Percentiles rank a stretch among this genome's conserved stretches.
phyloP scores from a whole-genome alignment of 768 basidiomycete species.

The Amanita muscaria region DNA sequence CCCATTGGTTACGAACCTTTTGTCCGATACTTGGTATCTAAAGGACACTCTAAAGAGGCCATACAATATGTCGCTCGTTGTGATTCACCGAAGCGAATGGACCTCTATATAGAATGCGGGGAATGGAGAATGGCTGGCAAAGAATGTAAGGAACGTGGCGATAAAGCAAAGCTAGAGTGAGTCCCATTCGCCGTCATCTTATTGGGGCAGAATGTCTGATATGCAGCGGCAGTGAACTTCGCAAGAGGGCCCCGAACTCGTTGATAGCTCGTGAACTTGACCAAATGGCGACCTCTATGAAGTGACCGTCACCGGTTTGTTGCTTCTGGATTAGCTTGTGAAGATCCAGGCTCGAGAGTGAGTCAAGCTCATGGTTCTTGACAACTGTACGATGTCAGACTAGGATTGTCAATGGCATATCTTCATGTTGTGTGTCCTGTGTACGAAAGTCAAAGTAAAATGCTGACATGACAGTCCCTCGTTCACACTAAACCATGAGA shows the following conservation, averaged over 20 bases:
- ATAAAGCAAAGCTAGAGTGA: slow-evolving; percentile 79
- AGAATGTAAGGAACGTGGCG: slow-evolving; percentile 84
- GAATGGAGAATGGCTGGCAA: slow-evolving; percentile 86
- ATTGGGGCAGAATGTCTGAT: slow-evolving; percentile 2
- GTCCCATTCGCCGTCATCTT: slow-evolving; percentile 17
- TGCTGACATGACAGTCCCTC: too few relatives aligned
- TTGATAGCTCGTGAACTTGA: slow-evolving; percentile 75
- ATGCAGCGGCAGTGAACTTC: slow-evolving; percentile 46
- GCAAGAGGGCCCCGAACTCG: slow-evolving; percentile 70
- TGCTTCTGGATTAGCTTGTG: too few relatives aligned
- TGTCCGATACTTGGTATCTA: slow-evolving; percentile 67
- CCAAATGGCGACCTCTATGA: slow-evolving; percentile 54
- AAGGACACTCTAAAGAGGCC: slow-evolving; percentile 72
- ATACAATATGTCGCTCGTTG: slow-evolving; percentile 72
- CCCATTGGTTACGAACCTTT: slow-evolving; percentile 95
- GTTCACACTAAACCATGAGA: too few relatives aligned
- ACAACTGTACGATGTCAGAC: too few relatives aligned
- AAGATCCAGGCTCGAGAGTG: too few relatives aligned
- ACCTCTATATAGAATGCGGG: slow-evolving; percentile 83
- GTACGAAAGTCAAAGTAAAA: too few relatives aligned
- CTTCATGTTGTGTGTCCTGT: too few relatives aligned
- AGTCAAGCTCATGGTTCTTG: too few relatives aligned
- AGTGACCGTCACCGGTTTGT: slow-evolving; percentile 37
- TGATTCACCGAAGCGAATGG: slow-evolving; percentile 73
- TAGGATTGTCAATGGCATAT: too few relatives aligned